Evolutionary conservation across 176 grass and related monocot species (phyloP), one percentile per base, ranked within the genome.

Genomic region (Phyllostachys edulis): DNA sequence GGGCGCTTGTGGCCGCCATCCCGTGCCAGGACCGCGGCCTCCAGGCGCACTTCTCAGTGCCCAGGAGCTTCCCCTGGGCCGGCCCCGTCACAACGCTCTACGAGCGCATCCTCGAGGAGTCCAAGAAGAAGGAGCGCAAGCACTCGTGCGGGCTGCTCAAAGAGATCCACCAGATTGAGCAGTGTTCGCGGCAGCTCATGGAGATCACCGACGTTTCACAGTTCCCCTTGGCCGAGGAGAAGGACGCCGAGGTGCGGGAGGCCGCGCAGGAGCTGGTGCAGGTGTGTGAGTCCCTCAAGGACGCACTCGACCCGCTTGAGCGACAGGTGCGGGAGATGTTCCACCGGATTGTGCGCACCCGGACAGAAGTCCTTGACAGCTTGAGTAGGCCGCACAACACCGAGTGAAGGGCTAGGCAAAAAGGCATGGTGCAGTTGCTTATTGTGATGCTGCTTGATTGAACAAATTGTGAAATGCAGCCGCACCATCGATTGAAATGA

Each of bases 1-100:
- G 92, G 68, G 88, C 87, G 27, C 91, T 99, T 9, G 93, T 93
- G 0, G 91, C 93, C 1, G 81, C 93, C 40, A 91, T 99, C 77
- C 93, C 93, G 5, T 96, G 96, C 89, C 96, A 99, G 90, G 96
- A 98, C 84, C 89, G 93, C 4, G 91, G 91, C 73, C 87, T 98
- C 17, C 89, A 91, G 44, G 82, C 85, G 68, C 89, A 98, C 66
- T 87, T 98, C 64, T 88, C 93, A 0, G 87, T 82, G 42, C 87
- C 93, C 73, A 84, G 91, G 32, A 87, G 34, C 84, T 94, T 94
- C 88, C 76, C 67, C 16, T 99, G 91, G 91, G 88, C 93, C 0
- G 86, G 21, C 9, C 56, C 87, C 0, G 23, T 88, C 49, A 83
- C 76, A 1, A 50, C 89, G 4, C 84, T 96, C 39, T 91, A 92